Conservation (phyloP, 257 asterid species). For the Ophiorrhiza pumila region DNA sequence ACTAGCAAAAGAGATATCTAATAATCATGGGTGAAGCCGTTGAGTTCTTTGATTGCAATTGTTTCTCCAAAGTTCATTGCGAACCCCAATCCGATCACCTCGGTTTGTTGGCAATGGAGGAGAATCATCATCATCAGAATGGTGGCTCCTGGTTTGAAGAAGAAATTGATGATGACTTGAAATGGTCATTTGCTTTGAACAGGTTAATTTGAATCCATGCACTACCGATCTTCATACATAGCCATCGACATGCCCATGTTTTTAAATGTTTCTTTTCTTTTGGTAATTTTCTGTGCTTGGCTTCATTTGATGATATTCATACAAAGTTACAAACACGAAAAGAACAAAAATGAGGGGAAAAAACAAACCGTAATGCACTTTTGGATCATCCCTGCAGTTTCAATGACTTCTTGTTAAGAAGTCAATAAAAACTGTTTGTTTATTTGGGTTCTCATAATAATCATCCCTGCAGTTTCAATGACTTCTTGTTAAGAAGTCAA, state of each 20-base stretch:
- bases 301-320: background rate
- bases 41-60: constrained; percentile 48
- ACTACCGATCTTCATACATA: background rate
- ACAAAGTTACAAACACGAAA: background rate
- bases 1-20: background rate
- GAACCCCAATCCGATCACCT: constrained; percentile 33
- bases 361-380: too few species aligned
- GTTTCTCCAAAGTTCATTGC: constrained; percentile 47
- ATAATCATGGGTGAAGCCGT: constrained; percentile 65
- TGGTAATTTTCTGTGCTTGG: background rate
- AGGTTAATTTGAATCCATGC: constrained; percentile 50
- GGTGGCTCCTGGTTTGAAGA: constrained; percentile 86
- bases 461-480: background rate
- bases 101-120: constrained; percentile 28
- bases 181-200: constrained; percentile 93
- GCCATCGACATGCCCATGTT: background rate
- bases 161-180: constrained; percentile 81
- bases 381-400: background rate
- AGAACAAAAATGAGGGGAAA: too few species aligned
- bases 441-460: too few species aligned
- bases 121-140: constrained; percentile 13
- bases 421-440: too few species aligned
- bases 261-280: background rate
- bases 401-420: too few species aligned
- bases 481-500: too few species aligned